phyloP scores from a whole-genome alignment of 2,329 filamentous ascomycete species.

The Fusarium tuaranense region DNA sequence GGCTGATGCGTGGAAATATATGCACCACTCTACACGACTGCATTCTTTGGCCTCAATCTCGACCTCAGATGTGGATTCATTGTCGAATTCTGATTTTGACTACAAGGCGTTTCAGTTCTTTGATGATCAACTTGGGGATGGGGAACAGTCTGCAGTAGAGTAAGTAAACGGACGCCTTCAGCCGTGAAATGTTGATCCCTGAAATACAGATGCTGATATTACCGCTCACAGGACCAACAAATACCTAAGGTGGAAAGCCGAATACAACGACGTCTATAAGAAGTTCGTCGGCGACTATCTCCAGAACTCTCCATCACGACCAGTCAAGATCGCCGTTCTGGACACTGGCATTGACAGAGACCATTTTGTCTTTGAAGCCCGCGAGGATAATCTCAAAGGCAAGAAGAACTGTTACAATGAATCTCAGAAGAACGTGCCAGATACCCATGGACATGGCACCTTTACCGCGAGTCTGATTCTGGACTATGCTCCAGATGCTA shows the following conservation, averaged over 20 bases:
- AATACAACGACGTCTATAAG: background rate
- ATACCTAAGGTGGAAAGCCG: background rate
- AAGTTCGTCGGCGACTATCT: background rate
- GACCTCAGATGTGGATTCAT: background rate
- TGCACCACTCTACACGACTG: background rate
- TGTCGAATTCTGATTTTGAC: background rate
- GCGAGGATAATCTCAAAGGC: background rate
- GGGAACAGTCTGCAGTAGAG: background rate
- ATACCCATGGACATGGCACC: background rate
- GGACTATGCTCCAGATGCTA: background rate
- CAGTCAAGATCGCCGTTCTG: background rate
- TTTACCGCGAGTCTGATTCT: background rate
- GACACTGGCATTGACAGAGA: slow-evolving; percentile 12
- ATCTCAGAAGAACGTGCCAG: background rate
- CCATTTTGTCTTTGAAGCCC: slow-evolving; percentile 1
- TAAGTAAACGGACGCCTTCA: background rate
- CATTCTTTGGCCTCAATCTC: background rate
- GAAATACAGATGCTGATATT: background rate
- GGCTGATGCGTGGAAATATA: background rate
- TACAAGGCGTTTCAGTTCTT: background rate
- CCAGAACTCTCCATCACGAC: background rate
- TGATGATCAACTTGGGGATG: background rate
- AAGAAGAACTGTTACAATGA: slow-evolving; percentile 6
- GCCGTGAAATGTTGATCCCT: background rate
- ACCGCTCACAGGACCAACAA: background rate